Evolutionary conservation across 768 basidiomycete genomes (phyloP).

Genomic region (Leucocoprinus birnbaumii): DNA sequence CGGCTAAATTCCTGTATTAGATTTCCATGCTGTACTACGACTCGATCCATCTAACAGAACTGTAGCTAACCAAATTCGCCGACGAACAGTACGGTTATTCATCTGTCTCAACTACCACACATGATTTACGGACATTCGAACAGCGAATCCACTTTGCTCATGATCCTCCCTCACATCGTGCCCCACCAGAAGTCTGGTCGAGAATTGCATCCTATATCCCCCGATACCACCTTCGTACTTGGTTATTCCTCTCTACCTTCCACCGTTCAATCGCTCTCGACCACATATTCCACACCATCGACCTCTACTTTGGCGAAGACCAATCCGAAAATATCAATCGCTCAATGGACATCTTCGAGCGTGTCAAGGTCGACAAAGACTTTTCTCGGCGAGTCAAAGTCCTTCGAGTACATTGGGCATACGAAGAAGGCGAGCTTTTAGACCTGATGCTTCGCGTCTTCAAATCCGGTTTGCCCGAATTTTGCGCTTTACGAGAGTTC

Average conservation of each 20-base stretch:
- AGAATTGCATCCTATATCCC: constrained; percentile 60
- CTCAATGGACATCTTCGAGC: constrained; percentile 64
- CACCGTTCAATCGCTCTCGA: constrained; percentile 64
- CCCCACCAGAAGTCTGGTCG: constrained; percentile 68
- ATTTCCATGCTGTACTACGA: constrained; percentile 57
- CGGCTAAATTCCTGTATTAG: constrained; percentile 25
- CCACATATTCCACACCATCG: constrained; percentile 64
- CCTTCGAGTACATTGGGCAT: constrained; percentile 65
- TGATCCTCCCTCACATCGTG: constrained; percentile 58
- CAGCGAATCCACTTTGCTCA: constrained; percentile 48
- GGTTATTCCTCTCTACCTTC: constrained; percentile 64
- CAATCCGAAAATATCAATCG: constrained; percentile 51
- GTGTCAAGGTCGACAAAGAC: constrained; percentile 56
- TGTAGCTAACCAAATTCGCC: constrained; percentile 45
- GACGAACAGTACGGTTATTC: constrained; percentile 37
- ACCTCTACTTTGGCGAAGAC: constrained; percentile 67
- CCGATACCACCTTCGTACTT: constrained; percentile 64
- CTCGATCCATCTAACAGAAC: constrained; percentile 60
- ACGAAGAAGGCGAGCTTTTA: constrained; percentile 66
- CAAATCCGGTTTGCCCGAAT: constrained; percentile 59
- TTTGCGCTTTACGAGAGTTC: constrained; percentile 57
- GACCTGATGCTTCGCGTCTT: constrained; percentile 64
- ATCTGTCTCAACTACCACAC: neutral
- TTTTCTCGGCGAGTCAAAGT: constrained; percentile 61
- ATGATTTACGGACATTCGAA: neutral